Conservation (phyloP, 352 stramenopile genomes). For the Globisporangium ultimum region DNA sequence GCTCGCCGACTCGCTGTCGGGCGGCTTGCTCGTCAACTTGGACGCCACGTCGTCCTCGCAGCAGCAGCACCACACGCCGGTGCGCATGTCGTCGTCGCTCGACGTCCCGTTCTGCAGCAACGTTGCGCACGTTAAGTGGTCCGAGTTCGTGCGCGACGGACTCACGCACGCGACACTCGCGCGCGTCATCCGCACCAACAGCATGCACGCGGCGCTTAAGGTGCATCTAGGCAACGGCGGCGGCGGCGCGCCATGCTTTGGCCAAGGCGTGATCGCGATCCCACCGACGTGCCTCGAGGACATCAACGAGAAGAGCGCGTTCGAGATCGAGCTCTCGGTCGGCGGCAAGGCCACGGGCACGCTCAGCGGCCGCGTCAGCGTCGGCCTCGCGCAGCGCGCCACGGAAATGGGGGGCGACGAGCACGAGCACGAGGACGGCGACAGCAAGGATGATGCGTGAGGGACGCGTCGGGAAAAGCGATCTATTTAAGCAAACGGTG, state of each 20-base stretch:
- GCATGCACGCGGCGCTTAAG: constrained; percentile 68
- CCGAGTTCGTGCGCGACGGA: constrained; percentile 43
- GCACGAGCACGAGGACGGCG: too few relatives aligned
- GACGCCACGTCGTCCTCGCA: constrained; percentile 4
- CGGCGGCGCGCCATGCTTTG: constrained; percentile 39
- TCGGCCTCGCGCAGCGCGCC: constrained; percentile 26
- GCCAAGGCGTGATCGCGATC: constrained; percentile 69
- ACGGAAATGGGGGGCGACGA: too few relatives aligned
- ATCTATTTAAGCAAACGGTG: constrained; percentile 6
- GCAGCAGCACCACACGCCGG: constrained; percentile 9
- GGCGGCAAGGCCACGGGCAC: constrained; percentile 55
- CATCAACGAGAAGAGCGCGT: constrained; percentile 20
- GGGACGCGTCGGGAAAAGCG: constrained; percentile 3
- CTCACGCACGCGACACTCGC: constrained; percentile 57
- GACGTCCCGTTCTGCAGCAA: constrained; percentile 28
- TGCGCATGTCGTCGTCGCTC: too few relatives aligned
- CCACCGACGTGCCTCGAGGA: constrained; percentile 24
- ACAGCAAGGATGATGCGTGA: too few relatives aligned
- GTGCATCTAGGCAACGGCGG: constrained; percentile 37
- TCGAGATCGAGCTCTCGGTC: constrained; percentile 54
- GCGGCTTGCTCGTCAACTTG: constrained; percentile 38
- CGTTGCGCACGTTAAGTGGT: constrained; percentile 44
- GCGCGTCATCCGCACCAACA: constrained; percentile 35
- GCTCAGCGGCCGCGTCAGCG: constrained; percentile 42
- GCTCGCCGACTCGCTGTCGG: constrained; percentile 63